Evolutionary conservation across 257 asterid species (phyloP).

Genomic region (Solanum pinnatisectum): DNA sequence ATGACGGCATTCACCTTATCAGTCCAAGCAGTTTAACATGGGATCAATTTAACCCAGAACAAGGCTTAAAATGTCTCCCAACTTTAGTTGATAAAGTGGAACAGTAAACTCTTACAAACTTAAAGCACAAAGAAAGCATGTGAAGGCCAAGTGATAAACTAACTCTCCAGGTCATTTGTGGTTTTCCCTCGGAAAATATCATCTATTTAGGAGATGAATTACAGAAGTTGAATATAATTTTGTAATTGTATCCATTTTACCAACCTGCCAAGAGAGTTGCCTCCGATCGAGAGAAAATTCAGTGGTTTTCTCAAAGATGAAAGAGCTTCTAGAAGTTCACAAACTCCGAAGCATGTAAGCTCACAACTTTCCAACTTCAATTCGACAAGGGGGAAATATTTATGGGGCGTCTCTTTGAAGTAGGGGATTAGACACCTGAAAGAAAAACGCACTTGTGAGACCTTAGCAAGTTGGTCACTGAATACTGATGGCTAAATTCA

Average conservation of each 20-base stretch:
- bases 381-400: conserved; percentile 40
- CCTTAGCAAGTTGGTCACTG: background rate
- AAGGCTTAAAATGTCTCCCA: background rate
- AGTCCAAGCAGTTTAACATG: background rate
- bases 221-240: background rate
- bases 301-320: conserved; percentile 60
- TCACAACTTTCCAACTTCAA: conserved; percentile 81
- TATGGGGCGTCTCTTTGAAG: conserved; percentile 41
- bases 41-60: background rate
- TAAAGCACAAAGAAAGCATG: background rate
- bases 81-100: background rate
- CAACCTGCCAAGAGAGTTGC: conserved; percentile 84
- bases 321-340: conserved; percentile 56
- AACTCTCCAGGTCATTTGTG: background rate
- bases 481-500: background rate
- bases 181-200: background rate
- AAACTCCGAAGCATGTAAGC: conserved; percentile 46
- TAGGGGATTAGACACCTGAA: conserved; percentile 63
- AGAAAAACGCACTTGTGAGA: background rate
- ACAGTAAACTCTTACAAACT: background rate
- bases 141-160: background rate
- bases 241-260: background rate
- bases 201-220: background rate
- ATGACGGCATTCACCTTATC: background rate
- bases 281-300: conserved; percentile 57